Evolutionary conservation across 2,329 filamentous ascomycete species (phyloP), one percentile per base, ranked within the genome.

Genomic region (Colletotrichum tamarilloi): DNA sequence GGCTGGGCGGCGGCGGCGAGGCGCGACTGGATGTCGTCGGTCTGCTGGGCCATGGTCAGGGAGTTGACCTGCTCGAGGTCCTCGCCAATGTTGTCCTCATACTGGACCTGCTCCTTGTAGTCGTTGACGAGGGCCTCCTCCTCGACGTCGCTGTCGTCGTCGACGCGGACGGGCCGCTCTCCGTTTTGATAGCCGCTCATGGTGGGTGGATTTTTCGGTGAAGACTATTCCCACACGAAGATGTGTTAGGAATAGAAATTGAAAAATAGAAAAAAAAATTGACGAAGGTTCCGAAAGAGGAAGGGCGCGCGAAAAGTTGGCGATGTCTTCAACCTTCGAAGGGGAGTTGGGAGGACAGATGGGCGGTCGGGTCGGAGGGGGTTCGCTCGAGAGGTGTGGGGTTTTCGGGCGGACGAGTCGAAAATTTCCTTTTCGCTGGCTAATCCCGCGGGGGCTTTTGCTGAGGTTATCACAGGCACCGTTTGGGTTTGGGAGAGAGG

Each of bases 121-220:
- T 98, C 95, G 85, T 95, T 95, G 80, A 95, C 97, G 78, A 99
- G 91, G 79, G 93, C 93, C 87, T 98, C 97, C 89, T 98, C 96
- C 87, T 98, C 95, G 77, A 94, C 93, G 84, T 98, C 97, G 81
- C 95, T 97, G 82, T 97, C 95, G 84, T 96, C 93, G 79, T 92
- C 91, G 77, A 88, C 85, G 83, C 90, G 89, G 81, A 87, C 83
- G 77, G 90, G 88, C 81, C 89, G 87, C 80, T 85, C 85, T 80
- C 89, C 89, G 82, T 91, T 92, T 81, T 90, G 87, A 81, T 89
- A 90, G 77, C 84, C 86, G 83, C 88, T 90, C 91, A 92, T 92
- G 46, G 24, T 63, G 66, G 46, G 22, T 73, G n/a, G 42, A 5
- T 49, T 49, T 28, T 38, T 28, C 42, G n/a, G 26, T 35, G 32